Base-by-base conservation (phyloP, 139 green algal species). In the Chlamydomonas schloesseri region DNA sequence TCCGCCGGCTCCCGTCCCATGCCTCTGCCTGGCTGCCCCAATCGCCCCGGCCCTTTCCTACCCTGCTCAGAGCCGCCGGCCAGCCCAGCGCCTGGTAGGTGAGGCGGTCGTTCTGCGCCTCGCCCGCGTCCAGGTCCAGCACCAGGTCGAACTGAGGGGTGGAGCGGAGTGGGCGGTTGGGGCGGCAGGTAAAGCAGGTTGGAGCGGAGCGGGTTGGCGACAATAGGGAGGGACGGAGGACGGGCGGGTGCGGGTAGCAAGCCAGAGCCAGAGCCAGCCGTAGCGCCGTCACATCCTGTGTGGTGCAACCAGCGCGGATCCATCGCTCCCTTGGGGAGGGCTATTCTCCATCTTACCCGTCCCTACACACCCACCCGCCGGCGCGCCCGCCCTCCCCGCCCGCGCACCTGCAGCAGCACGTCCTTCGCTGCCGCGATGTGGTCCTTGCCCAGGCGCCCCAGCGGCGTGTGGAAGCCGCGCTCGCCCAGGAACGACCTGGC, bases 41-140 rank as follows among this genome's bases (percentile, higher is more conserved):
- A n/a, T 13, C 68, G 9, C 68, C 6, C 33, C 33, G 1, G 1
- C 17, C 33, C 18, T 15, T 17, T 60, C 55, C 17, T 60, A 84
- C 78, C 37, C 11, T 10, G 0, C 42, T 53, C n/a, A 84, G 62
- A 28, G 62, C 21, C 18, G n/a, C 29, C 17, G 64, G 46, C 79
- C 79, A 85, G 47, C 79, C 67, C 67, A 85, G 31, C 1, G 65
- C 79, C 65, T 58, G 31, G 11, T 64, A 20, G 28, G n/a, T 47
- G 13, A 76, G 1, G 46, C 23, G 15, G 31, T 85, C 79, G 23
- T 29, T 77, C 1, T 50, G 47, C 47, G 29, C 65, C 20, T n/a
- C 24, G 9, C 79, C 79, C 47, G 79, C 65, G 26, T 85, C 79
- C 65, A 85, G 79, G 31, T 85, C 79, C 65, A 85, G 21, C n/a